Base-by-base conservation (phyloP, 495 filamentous ascomycete species). In the Aspergillus ellipticus region DNA sequence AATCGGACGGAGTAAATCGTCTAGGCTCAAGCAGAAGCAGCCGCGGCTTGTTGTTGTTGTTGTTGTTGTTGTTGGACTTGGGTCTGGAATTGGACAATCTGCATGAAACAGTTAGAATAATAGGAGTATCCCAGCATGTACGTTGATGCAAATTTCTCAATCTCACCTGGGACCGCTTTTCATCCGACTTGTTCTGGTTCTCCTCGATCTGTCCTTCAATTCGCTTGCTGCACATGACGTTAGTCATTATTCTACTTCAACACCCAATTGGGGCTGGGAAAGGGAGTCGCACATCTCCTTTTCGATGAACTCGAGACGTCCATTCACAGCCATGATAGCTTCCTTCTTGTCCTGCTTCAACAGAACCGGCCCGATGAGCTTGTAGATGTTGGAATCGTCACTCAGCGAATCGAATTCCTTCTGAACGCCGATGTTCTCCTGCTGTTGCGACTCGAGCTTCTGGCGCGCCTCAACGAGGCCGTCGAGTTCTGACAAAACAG, bases 341-440 rank as follows among this genome's bases (percentile, higher is more conserved):
- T 98, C 94, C 3, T 76, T 71, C 64, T 87, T 89, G 11, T 97
- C 94, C 70, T 97, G 95, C 76, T 97, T 97, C 63, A 97, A 71
- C 45, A 99, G 77, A 9, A 97, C 89, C 0, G 94, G 94, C 1
- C 94, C 94, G 49, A 96, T 83, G 33, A 96, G 82, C 70, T 97
- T 97, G 80, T 91, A 99, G 72, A 99, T 95, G 49, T 86, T 89
- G 56, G 93, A 85, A 58, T 86, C 85, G 46, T 90, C 85, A 55
- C 85, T 82, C 54, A 97, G 79, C 53, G 79, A 79, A 28, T 81
- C 73, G 71, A 98, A 97, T 76, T 98, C 94, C 85, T 89, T 89
- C 67, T 96, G 85, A 1, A 98, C 94, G 20, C 86, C 85, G 47
- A 85, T 74, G 69, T 97, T 97, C 69, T 98, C 94, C 67, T 96